phyloP scores from a whole-genome alignment of 1,139 yeast genomes.

The Yamadazyma sp. region DNA sequence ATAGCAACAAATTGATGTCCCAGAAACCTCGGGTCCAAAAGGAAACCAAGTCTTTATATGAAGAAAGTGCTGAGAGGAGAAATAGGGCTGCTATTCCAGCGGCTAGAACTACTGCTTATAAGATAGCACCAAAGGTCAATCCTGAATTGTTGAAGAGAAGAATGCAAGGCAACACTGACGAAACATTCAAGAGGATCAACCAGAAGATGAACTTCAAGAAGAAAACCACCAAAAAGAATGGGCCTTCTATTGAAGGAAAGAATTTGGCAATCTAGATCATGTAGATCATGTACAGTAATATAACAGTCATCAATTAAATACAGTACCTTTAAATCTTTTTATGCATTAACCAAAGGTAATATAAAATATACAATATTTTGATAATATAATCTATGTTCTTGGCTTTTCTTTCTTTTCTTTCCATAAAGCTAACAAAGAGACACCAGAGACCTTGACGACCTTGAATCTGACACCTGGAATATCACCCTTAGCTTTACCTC shows the following conservation, averaged over 20 bases:
- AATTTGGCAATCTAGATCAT: conserved; percentile 36
- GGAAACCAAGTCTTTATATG: conserved; percentile 66
- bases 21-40: conserved; percentile 29
- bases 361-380: conserved; percentile 16
- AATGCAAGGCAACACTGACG: conserved; percentile 60
- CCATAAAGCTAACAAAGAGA: conserved; percentile 99
- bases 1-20: conserved; percentile 47
- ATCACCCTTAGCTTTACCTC: conserved; percentile 99
- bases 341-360: conserved; percentile 19
- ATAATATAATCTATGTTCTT: conserved; percentile 66
- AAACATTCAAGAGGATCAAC: conserved; percentile 73
- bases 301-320: too few relatives aligned
- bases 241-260: conserved; percentile 82
- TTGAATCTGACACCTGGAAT: conserved; percentile 99
- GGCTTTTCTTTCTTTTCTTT: conserved; percentile 99
- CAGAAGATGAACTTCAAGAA: conserved; percentile 53
- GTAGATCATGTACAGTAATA: too few relatives aligned
- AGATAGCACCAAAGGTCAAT: conserved; percentile 83
- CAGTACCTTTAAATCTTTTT: conserved; percentile 10
- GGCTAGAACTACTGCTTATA: conserved; percentile 84
- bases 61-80: conserved; percentile 88
- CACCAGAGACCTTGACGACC: conserved; percentile 99
- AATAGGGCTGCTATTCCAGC: conserved; percentile 94
- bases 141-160: conserved; percentile 40
- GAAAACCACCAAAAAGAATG: conserved; percentile 55